A percentile compares a stretch with the other conserved stretches of the same genome.
Conservation (phyloP, 2,329 filamentous ascomycete genomes). For the Septoria petroselini region DNA sequence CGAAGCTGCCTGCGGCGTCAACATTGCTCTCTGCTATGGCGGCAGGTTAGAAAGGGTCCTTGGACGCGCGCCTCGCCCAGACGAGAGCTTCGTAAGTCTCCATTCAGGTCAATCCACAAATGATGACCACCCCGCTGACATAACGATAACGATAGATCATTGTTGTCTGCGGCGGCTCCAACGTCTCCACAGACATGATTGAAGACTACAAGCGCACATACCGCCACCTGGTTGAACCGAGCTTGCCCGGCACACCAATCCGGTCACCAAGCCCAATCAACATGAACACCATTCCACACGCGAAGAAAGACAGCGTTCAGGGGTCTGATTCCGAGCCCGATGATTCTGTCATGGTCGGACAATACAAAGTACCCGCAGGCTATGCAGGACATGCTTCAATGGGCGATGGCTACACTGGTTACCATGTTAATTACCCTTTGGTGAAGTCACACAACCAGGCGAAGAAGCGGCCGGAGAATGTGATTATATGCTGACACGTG, state of each 20-base stretch:
- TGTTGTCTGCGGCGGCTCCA: slow-evolving; percentile 71
- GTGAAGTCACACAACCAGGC: slow-evolving; percentile 2
- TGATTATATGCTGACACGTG: slow-evolving; percentile 14
- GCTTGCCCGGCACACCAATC: slow-evolving; percentile 2
- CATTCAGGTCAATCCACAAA: neutral
- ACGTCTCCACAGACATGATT: slow-evolving; percentile 52
- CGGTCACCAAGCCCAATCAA: slow-evolving; percentile 5
- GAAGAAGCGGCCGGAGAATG: slow-evolving; percentile 14
- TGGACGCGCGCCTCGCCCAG: slow-evolving; percentile 58
- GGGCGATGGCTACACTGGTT: slow-evolving; percentile 7
- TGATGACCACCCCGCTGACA: neutral
- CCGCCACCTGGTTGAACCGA: slow-evolving; percentile 13
- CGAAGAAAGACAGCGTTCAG: slow-evolving; percentile 8
- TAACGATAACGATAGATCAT: slow-evolving; percentile 50
- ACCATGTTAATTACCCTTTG: neutral
- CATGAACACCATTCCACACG: slow-evolving; percentile 7
- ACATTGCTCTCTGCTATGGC: slow-evolving; percentile 66
- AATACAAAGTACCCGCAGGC: slow-evolving; percentile 5
- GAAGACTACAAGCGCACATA: slow-evolving; percentile 48
- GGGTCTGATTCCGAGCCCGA: slow-evolving; percentile 1
- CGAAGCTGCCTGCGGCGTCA: slow-evolving; percentile 83
- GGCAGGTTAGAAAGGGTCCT: slow-evolving; percentile 57
- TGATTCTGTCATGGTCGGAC: neutral
- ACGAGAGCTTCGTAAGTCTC: slow-evolving; percentile 61
- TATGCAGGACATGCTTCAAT: slow-evolving; percentile 13